These are phyloP conservation scores for Ormosia emarginata DNA, from an alignment of 306 rosid genomes.

Conservation along the genomic window DNA sequence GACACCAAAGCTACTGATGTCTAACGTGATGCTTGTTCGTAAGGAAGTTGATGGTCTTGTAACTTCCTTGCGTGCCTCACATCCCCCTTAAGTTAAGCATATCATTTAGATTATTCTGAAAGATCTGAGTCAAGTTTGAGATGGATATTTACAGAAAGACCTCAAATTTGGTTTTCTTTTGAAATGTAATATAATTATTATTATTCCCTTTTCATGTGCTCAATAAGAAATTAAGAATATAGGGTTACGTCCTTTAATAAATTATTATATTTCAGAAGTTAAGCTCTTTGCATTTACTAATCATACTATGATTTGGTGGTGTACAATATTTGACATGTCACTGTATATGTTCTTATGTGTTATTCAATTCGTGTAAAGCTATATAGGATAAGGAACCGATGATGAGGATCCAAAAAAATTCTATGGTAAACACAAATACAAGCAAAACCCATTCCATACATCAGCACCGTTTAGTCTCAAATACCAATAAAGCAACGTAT, in stretches of 20 bases:
- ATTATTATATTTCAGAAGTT: background rate
- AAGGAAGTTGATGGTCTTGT: background rate
- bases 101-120: background rate
- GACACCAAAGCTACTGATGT: background rate
- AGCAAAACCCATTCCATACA: background rate
- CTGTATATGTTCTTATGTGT: background rate
- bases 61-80: background rate
- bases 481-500: slow-evolving; percentile 21
- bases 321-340: too few species aligned
- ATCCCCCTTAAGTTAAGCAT: background rate
- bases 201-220: too few species aligned
- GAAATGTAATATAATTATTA: too few species aligned
- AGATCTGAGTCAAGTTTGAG: too few species aligned
- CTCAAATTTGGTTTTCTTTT: too few species aligned
- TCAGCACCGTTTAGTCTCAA: slow-evolving; percentile 6
- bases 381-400: background rate
- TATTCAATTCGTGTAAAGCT: background rate
- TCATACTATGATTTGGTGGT: background rate
- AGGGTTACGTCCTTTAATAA: background rate
- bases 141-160: too few species aligned
- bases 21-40: background rate
- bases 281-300: background rate
- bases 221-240: too few species aligned
- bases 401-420: background rate
- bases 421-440: background rate